A percentile compares a stretch with the other conserved stretches of the same genome.
Conservation (phyloP, 2,329 filamentous ascomycete genomes). For the Ilyonectria sp. region DNA sequence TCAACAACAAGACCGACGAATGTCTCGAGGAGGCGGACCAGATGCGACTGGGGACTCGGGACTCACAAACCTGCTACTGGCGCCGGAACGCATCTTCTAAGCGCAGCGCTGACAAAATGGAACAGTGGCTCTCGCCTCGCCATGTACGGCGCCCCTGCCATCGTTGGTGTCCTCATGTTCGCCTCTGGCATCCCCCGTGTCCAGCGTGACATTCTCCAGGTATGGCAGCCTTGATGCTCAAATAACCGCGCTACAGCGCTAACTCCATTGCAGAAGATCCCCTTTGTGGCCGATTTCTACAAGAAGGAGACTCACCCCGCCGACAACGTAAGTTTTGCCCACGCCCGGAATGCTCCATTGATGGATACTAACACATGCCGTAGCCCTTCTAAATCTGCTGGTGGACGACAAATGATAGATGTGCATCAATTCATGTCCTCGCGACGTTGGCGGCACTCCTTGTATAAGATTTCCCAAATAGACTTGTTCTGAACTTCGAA, state of each 20-base stretch:
- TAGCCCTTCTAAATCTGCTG: conserved; percentile 59
- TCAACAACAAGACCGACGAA: conserved; percentile 10
- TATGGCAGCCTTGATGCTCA: conserved; percentile 45
- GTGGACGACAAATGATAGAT: conserved; percentile 47
- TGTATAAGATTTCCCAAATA: conserved; percentile 59
- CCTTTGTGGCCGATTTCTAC: conserved; percentile 67
- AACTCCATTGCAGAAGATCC: conserved; percentile 64
- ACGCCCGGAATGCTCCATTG: neutral
- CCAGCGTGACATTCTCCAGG: conserved; percentile 71
- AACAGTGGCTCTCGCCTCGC: conserved; percentile 67
- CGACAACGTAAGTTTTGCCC: conserved; percentile 70
- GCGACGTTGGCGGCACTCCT: conserved; percentile 47
- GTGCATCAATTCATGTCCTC: conserved; percentile 46
- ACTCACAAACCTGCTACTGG: neutral
- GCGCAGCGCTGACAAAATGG: conserved; percentile 34
- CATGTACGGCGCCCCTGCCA: conserved; percentile 71
- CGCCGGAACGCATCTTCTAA: neutral
- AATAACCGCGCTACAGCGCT: conserved; percentile 30
- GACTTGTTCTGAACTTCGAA: conserved; percentile 48
- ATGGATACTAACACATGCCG: conserved; percentile 40
- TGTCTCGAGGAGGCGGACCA: neutral
- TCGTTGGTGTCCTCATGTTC: conserved; percentile 72
- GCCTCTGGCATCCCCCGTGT: conserved; percentile 75
- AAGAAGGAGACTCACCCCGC: conserved; percentile 69
- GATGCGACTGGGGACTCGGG: neutral